Percentiles rank a stretch among this genome's conserved stretches.
Evolutionary conservation across 2,329 filamentous ascomycete genomes (phyloP).

Genomic region (Alternaria panax): DNA sequence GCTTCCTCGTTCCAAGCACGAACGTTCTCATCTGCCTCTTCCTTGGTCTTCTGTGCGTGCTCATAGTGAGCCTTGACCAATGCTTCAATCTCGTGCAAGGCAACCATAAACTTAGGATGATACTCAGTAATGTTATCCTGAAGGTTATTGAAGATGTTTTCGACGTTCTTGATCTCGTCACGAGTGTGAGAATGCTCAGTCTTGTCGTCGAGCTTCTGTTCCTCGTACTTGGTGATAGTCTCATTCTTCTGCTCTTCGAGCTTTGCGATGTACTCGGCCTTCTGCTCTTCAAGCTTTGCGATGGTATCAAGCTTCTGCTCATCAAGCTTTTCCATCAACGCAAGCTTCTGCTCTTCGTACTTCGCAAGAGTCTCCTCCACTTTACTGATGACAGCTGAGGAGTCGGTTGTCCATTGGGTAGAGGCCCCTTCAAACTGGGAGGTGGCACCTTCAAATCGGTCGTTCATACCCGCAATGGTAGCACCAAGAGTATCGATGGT

Average conservation of each 20-base stretch:
- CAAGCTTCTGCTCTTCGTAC: conserved; percentile 77
- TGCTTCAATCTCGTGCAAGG: conserved; percentile 83
- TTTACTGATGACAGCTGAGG: conserved; percentile 82
- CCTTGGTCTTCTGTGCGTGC: conserved; percentile 72
- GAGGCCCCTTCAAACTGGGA: conserved; percentile 83
- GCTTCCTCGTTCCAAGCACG: conserved; percentile 54
- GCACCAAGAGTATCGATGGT: conserved; percentile 85
- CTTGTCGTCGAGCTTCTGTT: conserved; percentile 77
- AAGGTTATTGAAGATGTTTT: conserved; percentile 75
- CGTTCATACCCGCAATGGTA: conserved; percentile 56
- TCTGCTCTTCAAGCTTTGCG: conserved; percentile 77
- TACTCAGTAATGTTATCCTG: conserved; percentile 82
- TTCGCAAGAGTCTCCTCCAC: conserved; percentile 81
- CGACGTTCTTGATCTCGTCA: conserved; percentile 78
- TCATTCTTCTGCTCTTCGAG: conserved; percentile 80
- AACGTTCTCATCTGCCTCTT: conserved; percentile 54
- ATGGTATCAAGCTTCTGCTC: conserved; percentile 58
- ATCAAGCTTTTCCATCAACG: conserved; percentile 73
- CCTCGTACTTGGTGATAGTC: conserved; percentile 72
- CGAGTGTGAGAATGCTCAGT: conserved; percentile 83
- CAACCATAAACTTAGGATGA: conserved; percentile 86
- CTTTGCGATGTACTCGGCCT: conserved; percentile 71
- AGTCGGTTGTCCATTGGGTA: conserved; percentile 86
- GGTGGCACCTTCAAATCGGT: conserved; percentile 77
- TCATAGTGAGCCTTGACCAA: conserved; percentile 88